Base-by-base conservation (phyloP, 2,329 filamentous ascomycete genomes). In the Thermoascus crustaceus region DNA sequence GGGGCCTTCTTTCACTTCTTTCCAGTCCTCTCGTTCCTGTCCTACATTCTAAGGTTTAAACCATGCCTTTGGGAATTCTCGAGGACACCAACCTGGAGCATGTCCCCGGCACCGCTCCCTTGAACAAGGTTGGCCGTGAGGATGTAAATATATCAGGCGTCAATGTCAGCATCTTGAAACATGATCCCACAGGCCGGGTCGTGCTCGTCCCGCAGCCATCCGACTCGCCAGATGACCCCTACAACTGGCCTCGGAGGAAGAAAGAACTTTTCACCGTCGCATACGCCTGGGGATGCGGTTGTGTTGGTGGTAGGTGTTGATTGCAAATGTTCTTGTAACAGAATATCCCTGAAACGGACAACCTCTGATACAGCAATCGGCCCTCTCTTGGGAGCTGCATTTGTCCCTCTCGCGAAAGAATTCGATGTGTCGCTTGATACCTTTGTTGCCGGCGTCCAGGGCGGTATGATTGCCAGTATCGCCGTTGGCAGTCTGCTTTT, bases 191-290 rank as follows among this genome's bases (percentile, higher is more conserved):
- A 1, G 48, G 45, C 1, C 24, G 47, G 16, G 46, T 52, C 29
- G 47, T 52, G 3, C 44, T 52, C n/a, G 48, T 52, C 4, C 49
- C 49, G 2, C 49, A 52, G 20, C 49, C 49, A 8, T 52, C 49
- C 1, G 42, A 49, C 27, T 50, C 47, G 4, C 44, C 46, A 2
- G 47, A 50, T 31, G 49, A 52, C 18, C 49, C 49, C 6, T 49
- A 49, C 33, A 52, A 50, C 27, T 52, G 49, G 49, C 38, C 49
- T 5, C 40, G 49, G 9, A 32, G 10, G 14, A 50, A 49, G 39
- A 58, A 65, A 50, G 50, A 64, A 47, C 30, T 53, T 18, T 60
- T 66, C 32, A 59, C 61, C 10, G 49, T 66, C 18, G 50, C 58
- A 2, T 66, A 54, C 39, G 61, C 54, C 11, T 64, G 60, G 41